Conservation (phyloP, 805 yeast species). For the Candida tibetensis region DNA sequence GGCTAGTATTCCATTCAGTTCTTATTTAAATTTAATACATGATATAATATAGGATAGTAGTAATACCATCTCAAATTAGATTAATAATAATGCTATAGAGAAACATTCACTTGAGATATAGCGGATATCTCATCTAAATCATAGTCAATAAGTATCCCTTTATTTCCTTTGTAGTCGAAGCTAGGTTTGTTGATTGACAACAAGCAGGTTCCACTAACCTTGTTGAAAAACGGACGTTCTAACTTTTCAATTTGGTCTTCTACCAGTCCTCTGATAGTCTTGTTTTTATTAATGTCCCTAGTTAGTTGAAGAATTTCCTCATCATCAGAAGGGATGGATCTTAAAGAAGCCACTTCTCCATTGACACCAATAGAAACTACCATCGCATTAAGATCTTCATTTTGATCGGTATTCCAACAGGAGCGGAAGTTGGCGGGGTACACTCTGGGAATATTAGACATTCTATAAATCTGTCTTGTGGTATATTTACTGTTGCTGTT, state of each 20-base stretch:
- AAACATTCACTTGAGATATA: constrained; percentile 4
- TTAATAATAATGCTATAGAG: constrained; percentile 1
- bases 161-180: constrained; percentile 27
- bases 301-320: constrained; percentile 15
- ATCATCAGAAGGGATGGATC: constrained; percentile 12
- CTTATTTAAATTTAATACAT: constrained; percentile 1
- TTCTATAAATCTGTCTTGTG: constrained; percentile 14
- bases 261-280: constrained; percentile 9
- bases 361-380: constrained; percentile 34
- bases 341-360: constrained; percentile 31
- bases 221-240: constrained; percentile 33
- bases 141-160: constrained; percentile 28
- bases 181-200: constrained; percentile 34
- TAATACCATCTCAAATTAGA: background rate
- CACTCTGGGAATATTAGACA: constrained; percentile 34
- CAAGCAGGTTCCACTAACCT: constrained; percentile 41
- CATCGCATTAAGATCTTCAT: constrained; percentile 4
- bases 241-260: constrained; percentile 19
- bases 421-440: constrained; percentile 20
- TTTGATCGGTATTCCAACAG: constrained; percentile 17
- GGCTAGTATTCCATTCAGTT: constrained; percentile 1
- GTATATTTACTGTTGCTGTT: constrained; percentile 6
- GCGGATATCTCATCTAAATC: constrained; percentile 30
- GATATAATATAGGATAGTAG: background rate
- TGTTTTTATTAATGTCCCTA: constrained; percentile 10